These are phyloP conservation scores for Verbena officinalis DNA, from an alignment of 257 asterid genomes.

Conservation along the genomic window DNA sequence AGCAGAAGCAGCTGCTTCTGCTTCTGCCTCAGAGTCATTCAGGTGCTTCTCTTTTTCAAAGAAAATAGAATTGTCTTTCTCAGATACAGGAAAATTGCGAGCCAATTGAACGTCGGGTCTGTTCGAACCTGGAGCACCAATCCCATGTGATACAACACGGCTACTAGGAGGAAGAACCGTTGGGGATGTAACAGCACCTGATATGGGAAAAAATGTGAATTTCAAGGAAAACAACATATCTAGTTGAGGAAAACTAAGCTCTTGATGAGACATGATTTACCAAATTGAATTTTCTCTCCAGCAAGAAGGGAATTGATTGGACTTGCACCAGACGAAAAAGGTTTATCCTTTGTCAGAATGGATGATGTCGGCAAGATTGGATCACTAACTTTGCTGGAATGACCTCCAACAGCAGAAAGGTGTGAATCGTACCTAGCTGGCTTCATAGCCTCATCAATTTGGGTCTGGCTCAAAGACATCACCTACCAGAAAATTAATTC, in stretches of 20 bases:
- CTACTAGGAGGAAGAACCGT: constrained; percentile 74
- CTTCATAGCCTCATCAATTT: constrained; percentile 89
- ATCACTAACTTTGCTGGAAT: constrained; percentile 53
- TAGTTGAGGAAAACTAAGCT: not conserved
- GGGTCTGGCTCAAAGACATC: constrained; percentile 86
- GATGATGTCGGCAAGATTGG: constrained; percentile 60
- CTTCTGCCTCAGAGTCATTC: constrained; percentile 77
- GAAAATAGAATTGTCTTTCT: constrained; percentile 57
- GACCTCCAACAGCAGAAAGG: constrained; percentile 66
- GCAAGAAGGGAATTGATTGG: constrained; percentile 93
- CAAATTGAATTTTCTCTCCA: constrained; percentile 96
- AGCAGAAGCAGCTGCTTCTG: constrained; percentile 97
- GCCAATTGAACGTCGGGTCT: constrained; percentile 71
- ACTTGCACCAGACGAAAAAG: constrained; percentile 71
- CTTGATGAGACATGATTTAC: constrained; percentile 37
- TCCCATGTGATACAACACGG: constrained; percentile 61
- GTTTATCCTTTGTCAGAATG: constrained; percentile 61
- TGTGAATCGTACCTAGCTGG: constrained; percentile 68
- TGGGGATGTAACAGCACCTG: constrained; percentile 98
- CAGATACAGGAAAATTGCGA: constrained; percentile 52
- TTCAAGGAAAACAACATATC: not conserved
- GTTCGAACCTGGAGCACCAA: constrained; percentile 85
- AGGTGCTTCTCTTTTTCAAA: constrained; percentile 66
- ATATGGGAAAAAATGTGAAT: not conserved
- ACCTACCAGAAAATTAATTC: constrained; percentile 58